phyloP scores from a whole-genome alignment of 2,329 filamentous ascomycete genomes.

The Scedosporium dehoogii region DNA sequence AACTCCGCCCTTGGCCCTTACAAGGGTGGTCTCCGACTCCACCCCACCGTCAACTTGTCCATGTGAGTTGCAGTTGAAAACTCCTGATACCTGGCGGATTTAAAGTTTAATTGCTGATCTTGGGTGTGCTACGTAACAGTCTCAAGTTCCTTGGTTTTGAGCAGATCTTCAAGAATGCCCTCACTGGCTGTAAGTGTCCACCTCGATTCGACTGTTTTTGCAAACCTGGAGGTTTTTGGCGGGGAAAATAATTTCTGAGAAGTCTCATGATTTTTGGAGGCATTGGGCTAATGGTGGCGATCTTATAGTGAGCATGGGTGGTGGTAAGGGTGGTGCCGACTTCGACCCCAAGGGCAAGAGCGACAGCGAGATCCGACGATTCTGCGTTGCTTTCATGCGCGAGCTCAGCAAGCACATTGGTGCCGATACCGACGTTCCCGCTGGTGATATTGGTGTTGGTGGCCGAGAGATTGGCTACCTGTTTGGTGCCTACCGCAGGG shows the following conservation, averaged over 20 bases:
- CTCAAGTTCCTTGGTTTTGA: constrained; percentile 98
- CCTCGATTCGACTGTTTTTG: not conserved
- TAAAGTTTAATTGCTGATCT: constrained; percentile 18
- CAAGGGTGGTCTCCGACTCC: constrained; percentile 94
- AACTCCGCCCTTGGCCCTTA: constrained; percentile 96
- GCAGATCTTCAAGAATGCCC: constrained; percentile 99
- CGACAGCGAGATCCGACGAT: constrained; percentile 93
- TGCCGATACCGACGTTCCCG: constrained; percentile 89
- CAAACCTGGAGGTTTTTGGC: too few relatives aligned
- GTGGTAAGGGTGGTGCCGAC: constrained; percentile 95
- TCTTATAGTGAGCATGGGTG: constrained; percentile 59
- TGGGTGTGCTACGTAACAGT: constrained; percentile 25
- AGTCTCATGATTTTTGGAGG: not conserved
- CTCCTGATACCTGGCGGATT: not conserved
- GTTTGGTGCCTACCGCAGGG: constrained; percentile 86
- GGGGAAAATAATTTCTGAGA: not conserved
- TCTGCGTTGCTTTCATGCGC: constrained; percentile 94
- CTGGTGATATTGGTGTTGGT: constrained; percentile 91
- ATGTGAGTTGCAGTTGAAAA: constrained; percentile 30
- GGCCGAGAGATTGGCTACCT: constrained; percentile 89
- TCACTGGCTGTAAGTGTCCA: constrained; percentile 69
- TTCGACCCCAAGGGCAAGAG: constrained; percentile 99
- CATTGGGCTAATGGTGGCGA: not conserved
- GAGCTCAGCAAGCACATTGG: constrained; percentile 95
- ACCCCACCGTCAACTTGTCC: constrained; percentile 74